A percentile compares a stretch with the other conserved stretches of the same genome.
These are phyloP conservation scores for Pestalotiopsis sp. DNA, from an alignment of 2,329 filamentous ascomycete genomes.

Conservation along the genomic window DNA sequence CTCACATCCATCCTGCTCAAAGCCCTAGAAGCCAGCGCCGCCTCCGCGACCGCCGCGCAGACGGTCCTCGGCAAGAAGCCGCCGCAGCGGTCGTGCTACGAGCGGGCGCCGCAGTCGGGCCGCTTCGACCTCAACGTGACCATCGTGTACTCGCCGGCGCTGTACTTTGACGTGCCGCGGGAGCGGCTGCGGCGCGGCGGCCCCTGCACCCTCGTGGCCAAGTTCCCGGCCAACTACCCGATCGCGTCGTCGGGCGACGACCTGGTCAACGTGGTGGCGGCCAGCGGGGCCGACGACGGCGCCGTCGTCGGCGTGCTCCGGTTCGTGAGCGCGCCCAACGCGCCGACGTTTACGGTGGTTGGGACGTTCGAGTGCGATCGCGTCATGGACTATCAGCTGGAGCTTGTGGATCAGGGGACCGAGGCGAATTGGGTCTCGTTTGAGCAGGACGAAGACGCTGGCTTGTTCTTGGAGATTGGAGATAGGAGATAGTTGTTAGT, in stretches of 20 bases:
- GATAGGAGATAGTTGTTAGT: constrained; percentile 5
- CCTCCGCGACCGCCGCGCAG: background rate
- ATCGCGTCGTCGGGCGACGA: constrained; percentile 4
- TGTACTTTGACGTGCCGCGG: constrained; percentile 21
- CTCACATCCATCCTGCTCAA: background rate
- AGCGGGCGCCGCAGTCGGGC: constrained; percentile 15
- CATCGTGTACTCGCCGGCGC: constrained; percentile 6
- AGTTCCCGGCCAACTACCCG: constrained; percentile 26
- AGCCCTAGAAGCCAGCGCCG: background rate
- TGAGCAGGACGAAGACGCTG: constrained; percentile 15
- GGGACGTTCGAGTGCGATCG: constrained; percentile 27
- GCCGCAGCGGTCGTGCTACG: constrained; percentile 13
- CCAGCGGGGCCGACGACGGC: constrained; percentile 22
- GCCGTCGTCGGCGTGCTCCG: constrained; percentile 24
- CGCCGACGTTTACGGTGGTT: constrained; percentile 16
- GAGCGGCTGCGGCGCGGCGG: constrained; percentile 14
- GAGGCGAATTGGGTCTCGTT: constrained; percentile 26
- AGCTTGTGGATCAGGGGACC: constrained; percentile 29
- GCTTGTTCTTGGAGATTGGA: constrained; percentile 18
- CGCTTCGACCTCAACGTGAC: constrained; percentile 20
- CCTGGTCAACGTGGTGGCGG: constrained; percentile 13
- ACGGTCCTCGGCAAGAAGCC: background rate
- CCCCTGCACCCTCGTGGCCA: constrained; percentile 26
- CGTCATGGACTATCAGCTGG: constrained; percentile 23
- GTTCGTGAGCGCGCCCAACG: constrained; percentile 16